Evolutionary conservation across 257 asterid genomes (phyloP), one percentile per base, ranked within the genome.

Genomic region (Solanum dulcamara): DNA sequence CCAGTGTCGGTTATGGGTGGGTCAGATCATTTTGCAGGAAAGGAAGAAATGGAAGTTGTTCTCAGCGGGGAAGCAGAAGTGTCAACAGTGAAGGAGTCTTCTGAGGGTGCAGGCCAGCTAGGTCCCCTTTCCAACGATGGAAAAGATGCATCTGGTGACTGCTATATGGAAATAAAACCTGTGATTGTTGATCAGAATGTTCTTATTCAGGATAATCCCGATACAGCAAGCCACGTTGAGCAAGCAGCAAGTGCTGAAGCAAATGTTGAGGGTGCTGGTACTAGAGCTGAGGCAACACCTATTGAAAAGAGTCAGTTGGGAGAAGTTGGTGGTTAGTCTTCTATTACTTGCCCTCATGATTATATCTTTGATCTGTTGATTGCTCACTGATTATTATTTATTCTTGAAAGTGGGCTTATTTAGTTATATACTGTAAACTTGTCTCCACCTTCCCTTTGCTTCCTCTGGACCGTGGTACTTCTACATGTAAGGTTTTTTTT

Each of bases 211-310:
- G 90, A 88, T 87, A 88, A 68, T 85, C 86, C 93, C 77, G 81
- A 55, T 85, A 83, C 86, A 53, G 84, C 88, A 83, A 66, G 70
- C 50, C 85, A 84, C 48, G 83, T 82, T 62, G 94, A 84, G 84
- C 84, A 83, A 83, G 86, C 85, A 14, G 90, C 57, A 83, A 55
- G 18, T 24, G 53, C 38, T 80, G 88, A 88, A 75, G 86, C 84
- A 60, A 32, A 62, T 60, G 66, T 68, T 79, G 89, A 88, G 86
- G 79, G 80, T 26, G 89, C 81, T 80, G 88, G 84, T 35, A 85
- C 84, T 82, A 88, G 84, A 35, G 85, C 84, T 84, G 93, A 88
- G 86, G 92, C 60, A 48, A 88, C 84, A 10, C 89, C 85, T 55
- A 68, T 85, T 84, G 86, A 86, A 72, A 89, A 85, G 85, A 88